A percentile compares a stretch with the other conserved stretches of the same genome.
Evolutionary conservation across 1,284 basidiomycete species (phyloP).

Genomic region (Neotropicomus parvogracilis): DNA sequence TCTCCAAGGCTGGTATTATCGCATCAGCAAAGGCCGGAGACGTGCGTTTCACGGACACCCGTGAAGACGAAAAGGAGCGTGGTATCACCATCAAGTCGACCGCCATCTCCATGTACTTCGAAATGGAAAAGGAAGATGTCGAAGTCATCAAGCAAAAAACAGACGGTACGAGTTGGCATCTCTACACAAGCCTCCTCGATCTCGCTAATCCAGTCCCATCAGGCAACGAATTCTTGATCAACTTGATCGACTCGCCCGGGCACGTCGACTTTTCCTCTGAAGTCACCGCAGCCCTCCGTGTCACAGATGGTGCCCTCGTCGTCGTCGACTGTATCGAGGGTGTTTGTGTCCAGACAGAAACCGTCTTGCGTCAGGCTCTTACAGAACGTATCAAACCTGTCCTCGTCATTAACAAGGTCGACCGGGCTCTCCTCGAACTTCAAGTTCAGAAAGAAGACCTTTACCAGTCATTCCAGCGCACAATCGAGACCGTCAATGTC

Average conservation of each 20-base stretch:
- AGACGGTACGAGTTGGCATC: constrained; percentile 51
- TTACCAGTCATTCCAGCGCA: constrained; percentile 97
- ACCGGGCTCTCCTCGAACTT: constrained; percentile 98
- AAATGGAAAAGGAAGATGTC: constrained; percentile 89
- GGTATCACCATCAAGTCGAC: constrained; percentile 99
- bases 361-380: constrained; percentile 96
- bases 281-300: constrained; percentile 98
- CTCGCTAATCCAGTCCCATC: constrained; percentile 19
- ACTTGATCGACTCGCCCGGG: constrained; percentile 99
- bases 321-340: constrained; percentile 99
- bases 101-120: constrained; percentile 99
- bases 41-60: constrained; percentile 96
- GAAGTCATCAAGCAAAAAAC: constrained; percentile 90
- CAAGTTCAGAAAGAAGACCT: constrained; percentile 97
- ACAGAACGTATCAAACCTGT: constrained; percentile 99
- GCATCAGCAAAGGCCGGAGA: constrained; percentile 95
- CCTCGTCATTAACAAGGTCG: constrained; percentile 99
- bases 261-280: constrained; percentile 99
- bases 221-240: constrained; percentile 99
- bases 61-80: constrained; percentile 99
- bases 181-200: constrained; percentile 14
- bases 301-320: constrained; percentile 97
- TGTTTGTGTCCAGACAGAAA: constrained; percentile 99
- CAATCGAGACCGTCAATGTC: constrained; percentile 98
- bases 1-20: constrained; percentile 99